A percentile compares a stretch with the other conserved stretches of the same genome.
Conservation (phyloP, 345 rosid genomes). For the Heritiera fomes region DNA sequence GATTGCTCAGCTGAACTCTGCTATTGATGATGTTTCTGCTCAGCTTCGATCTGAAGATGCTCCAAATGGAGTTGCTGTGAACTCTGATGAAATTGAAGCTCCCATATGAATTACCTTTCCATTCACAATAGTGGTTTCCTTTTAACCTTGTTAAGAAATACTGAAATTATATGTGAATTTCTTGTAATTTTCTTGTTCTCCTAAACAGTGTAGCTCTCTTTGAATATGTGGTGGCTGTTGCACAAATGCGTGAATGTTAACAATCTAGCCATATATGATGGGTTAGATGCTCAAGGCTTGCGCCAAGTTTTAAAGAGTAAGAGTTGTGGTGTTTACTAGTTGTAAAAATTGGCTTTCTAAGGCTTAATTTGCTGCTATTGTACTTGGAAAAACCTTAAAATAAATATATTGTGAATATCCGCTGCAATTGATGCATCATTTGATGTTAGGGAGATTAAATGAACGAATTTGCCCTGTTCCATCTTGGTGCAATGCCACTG, state of each 20-base stretch:
- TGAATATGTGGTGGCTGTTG: slow-evolving; percentile 5
- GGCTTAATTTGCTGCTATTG: background rate
- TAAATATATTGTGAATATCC: background rate
- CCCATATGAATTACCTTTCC: slow-evolving; percentile 34
- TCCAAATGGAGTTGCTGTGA: slow-evolving; percentile 54
- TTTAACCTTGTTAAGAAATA: slow-evolving; percentile 26
- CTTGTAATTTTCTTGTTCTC: slow-evolving; percentile 15
- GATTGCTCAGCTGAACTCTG: slow-evolving; percentile 83
- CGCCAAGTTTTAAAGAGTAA: background rate
- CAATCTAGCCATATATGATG: slow-evolving; percentile 13
- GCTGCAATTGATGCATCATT: background rate
- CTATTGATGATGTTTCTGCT: slow-evolving; percentile 78
- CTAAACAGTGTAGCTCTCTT: background rate
- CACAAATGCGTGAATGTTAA: background rate
- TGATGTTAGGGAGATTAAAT: background rate
- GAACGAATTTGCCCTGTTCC: background rate
- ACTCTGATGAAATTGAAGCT: slow-evolving; percentile 68
- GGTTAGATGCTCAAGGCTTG: slow-evolving; percentile 9
- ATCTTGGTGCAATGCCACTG: background rate
- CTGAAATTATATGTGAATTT: slow-evolving; percentile 11
- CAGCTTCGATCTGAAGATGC: slow-evolving; percentile 72
- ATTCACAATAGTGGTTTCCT: slow-evolving; percentile 2
- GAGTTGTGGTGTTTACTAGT: background rate
- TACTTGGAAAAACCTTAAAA: background rate
- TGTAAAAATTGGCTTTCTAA: background rate